These are phyloP conservation scores for Macrocybe gigantea DNA, from an alignment of 768 basidiomycete genomes.

Conservation along the genomic window DNA sequence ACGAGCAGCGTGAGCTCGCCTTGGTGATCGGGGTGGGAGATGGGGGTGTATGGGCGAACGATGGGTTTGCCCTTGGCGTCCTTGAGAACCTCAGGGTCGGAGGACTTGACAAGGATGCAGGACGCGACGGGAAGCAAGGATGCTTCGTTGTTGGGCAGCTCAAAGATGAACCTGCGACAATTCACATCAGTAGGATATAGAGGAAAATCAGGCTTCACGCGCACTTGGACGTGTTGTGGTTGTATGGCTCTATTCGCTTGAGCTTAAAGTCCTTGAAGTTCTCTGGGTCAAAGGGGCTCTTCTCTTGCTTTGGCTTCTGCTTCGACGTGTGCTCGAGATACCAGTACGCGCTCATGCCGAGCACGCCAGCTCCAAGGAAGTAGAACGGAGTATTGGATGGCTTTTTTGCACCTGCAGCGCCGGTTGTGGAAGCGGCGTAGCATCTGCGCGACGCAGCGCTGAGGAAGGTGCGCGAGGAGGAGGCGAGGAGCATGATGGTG, in stretches of 20 bases:
- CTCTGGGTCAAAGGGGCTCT: slow-evolving; percentile 69
- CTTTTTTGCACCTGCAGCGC: slow-evolving; percentile 33
- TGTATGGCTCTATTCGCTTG: slow-evolving; percentile 78
- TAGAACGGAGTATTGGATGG: slow-evolving; percentile 42
- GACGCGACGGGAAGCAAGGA: slow-evolving; percentile 78
- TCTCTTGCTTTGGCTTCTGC: slow-evolving; percentile 35
- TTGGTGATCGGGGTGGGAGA: slow-evolving; percentile 67
- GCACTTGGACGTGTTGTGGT: slow-evolving; percentile 87
- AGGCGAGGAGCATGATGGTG: too few relatives aligned
- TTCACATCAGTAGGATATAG: background rate
- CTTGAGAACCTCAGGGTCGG: slow-evolving; percentile 56
- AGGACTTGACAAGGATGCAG: slow-evolving; percentile 71
- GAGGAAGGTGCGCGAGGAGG: too few relatives aligned
- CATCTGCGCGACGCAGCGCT: too few relatives aligned
- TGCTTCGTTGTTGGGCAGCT: slow-evolving; percentile 71
- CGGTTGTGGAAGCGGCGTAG: slow-evolving; percentile 30
- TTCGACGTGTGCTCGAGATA: slow-evolving; percentile 38
- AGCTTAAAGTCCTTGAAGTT: slow-evolving; percentile 79
- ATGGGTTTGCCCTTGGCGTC: slow-evolving; percentile 84
- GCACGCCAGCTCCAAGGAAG: slow-evolving; percentile 42
- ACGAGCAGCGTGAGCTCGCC: slow-evolving; percentile 79
- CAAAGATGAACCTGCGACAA: slow-evolving; percentile 62
- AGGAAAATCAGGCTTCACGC: slow-evolving; percentile 9
- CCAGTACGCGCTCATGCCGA: slow-evolving; percentile 37
- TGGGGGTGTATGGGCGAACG: slow-evolving; percentile 90